phyloP scores from a whole-genome alignment of 2,329 filamentous ascomycete species.

The Chalaropsis thielavioides region DNA sequence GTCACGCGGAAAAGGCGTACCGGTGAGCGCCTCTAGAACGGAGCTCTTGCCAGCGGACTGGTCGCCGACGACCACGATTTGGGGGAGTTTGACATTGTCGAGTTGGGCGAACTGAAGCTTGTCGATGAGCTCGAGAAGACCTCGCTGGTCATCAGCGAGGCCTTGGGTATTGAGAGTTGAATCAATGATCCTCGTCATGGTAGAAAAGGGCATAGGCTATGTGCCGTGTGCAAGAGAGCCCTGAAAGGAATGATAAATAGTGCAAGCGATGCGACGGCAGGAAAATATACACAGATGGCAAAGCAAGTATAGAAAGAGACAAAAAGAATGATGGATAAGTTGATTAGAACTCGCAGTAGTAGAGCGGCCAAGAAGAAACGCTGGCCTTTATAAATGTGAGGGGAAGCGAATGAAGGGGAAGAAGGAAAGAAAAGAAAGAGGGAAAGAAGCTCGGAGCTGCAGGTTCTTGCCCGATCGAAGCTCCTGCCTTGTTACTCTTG shows the following conservation, averaged over 20 bases:
- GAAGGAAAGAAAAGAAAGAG: background rate
- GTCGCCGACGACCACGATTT: constrained; percentile 50
- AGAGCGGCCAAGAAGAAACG: background rate
- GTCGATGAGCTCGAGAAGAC: constrained; percentile 43
- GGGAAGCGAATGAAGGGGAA: background rate
- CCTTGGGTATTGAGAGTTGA: constrained; percentile 35
- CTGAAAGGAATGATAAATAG: background rate
- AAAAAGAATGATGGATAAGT: constrained; percentile 4
- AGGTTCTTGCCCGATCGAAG: background rate
- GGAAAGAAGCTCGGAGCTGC: background rate
- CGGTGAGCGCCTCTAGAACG: constrained; percentile 48
- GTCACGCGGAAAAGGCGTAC: constrained; percentile 45
- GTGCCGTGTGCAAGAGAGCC: background rate
- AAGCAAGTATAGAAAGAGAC: background rate
- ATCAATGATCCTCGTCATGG: constrained; percentile 26
- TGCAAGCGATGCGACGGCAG: background rate
- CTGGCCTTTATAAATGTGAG: background rate
- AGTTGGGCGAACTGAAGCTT: constrained; percentile 39
- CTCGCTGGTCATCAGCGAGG: constrained; percentile 39
- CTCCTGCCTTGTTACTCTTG: background rate
- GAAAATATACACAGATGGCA: background rate
- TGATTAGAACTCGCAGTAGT: background rate
- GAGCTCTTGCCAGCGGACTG: constrained; percentile 52
- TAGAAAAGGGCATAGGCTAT: background rate
- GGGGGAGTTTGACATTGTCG: constrained; percentile 40